Evolutionary conservation across 2,329 filamentous ascomycete genomes (phyloP), one percentile per base, ranked within the genome.

Genomic region (Huntiella bhutanensis): DNA sequence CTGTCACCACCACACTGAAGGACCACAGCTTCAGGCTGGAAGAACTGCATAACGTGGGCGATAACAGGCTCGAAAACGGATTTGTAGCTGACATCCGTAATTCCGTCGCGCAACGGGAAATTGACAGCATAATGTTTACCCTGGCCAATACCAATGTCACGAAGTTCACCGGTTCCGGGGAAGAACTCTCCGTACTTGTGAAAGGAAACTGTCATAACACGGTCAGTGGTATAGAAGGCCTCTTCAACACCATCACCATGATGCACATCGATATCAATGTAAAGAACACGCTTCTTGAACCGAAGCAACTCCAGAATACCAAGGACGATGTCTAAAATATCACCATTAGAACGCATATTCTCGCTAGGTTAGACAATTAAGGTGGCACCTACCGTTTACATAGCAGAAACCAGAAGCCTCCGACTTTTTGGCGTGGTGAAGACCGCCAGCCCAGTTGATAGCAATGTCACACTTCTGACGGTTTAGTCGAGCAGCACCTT

Each of bases 101-200:
- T 93, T 45, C 87, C 87, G 59, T 94, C 87, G 52, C 87, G 79
- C 6, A 95, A 74, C 0, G 87, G 87, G 45, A 93, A 88, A 61
- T 94, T 95, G 59, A 94, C 77, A 5, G 84, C 75, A 57, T 94
- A 91, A 57, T 92, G 80, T 57, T 91, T 91, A 51, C 87, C 87
- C 16, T 80, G 72, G 51, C 91, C 92, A 50, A 87, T 80, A 32
- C 87, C 87, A 45, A 85, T 86, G 57, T 88, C 84, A 52, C 85
- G 72, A 48, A 91, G 77, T 53, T 86, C 82, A 46, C 87, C 87
- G 1, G 87, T 95, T 41, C 86, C 87, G 0, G 87, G 87, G 62
- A 94, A 95, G 64, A 93, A 95, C 64, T 84, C 85, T 58, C 91
- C 88, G 60, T 94, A 96, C 60, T 96, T 95, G 68, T 98, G 86